Base-by-base conservation (phyloP, 768 basidiomycete species). In the Ephemerocybe angulata region DNA sequence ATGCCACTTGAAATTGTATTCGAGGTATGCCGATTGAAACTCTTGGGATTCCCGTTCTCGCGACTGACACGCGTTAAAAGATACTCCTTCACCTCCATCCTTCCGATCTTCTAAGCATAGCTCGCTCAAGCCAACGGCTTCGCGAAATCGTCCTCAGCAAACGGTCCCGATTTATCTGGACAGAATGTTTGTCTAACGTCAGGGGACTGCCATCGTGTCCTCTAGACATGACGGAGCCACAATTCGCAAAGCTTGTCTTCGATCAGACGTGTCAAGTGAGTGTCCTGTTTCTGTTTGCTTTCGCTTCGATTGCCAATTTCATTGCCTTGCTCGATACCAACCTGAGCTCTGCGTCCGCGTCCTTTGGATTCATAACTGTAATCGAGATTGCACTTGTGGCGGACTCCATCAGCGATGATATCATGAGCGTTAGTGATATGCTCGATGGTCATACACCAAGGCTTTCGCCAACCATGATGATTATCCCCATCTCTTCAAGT, bases 161-260 rank as follows among this genome's bases (percentile, higher is more conserved):
- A 61, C 64, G 59, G 8, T 29, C 28, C 22, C 70, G 56, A 50
- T 72, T 62, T 61, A 71, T 77, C n/a, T 77, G 75, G 76, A 64
- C 58, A 40, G 56, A 62, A 10, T 61, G 68, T 10, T 65, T 77
- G n/a, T 55, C 46, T 11, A 68, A 68, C 43, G 61, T 75, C 8
- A 50, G 60, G 28, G 70, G 66, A 15, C 62, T 79, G 4, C 81
- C 80, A 1, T 52, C 65, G 6, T 76, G 76, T 52, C 81, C 79
- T 0, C 42, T 52, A 3, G 79, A 81, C 60, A 60, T 81, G 51
- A 68, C 61, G 17, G 79, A 82, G 55, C 70, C 69, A 0, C 70
- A 76, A 52, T 81, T 76, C 54, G 70, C 74, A 8, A 71, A 69
- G 54, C 71, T 82, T n/a, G 70, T 67, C 10, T 81, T 81, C 53